Conservation (phyloP, 1,284 basidiomycete genomes). For the Gymnopus androsaceus region DNA sequence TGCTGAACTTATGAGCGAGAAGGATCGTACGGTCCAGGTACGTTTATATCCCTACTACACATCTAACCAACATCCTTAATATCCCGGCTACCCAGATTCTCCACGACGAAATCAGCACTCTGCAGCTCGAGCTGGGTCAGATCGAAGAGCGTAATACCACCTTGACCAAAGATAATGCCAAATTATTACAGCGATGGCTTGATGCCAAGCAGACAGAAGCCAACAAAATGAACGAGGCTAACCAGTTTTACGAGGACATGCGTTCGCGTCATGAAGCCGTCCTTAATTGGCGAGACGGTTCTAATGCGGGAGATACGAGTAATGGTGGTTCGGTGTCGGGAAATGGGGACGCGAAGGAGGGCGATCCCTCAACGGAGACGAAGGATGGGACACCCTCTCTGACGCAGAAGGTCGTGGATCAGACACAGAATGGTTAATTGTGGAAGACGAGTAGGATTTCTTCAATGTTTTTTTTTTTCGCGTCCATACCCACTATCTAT, state of each 20-base stretch:
- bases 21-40: constrained; percentile 88
- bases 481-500: neutral
- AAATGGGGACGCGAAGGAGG: constrained; percentile 66
- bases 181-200: constrained; percentile 91
- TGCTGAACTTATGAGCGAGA: constrained; percentile 81
- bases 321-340: constrained; percentile 54
- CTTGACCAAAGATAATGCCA: constrained; percentile 90
- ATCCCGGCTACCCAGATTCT: constrained; percentile 62
- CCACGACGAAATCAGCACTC: constrained; percentile 91
- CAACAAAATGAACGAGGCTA: constrained; percentile 93
- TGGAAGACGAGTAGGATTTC: constrained; percentile 39
- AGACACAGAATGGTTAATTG: constrained; percentile 86
- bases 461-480: neutral
- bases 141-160: constrained; percentile 85
- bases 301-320: constrained; percentile 31
- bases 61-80: constrained; percentile 8
- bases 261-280: constrained; percentile 65
- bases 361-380: constrained; percentile 50
- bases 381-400: constrained; percentile 76
- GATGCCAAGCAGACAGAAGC: constrained; percentile 93
- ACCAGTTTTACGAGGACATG: constrained; percentile 82
- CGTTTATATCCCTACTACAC: constrained; percentile 23
- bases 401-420: constrained; percentile 64
- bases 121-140: constrained; percentile 88
- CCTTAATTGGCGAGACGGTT: constrained; percentile 52